Percentiles rank a stretch among this genome's conserved stretches.
phyloP scores from a whole-genome alignment of 1,139 yeast species.

The Candida sp. region DNA sequence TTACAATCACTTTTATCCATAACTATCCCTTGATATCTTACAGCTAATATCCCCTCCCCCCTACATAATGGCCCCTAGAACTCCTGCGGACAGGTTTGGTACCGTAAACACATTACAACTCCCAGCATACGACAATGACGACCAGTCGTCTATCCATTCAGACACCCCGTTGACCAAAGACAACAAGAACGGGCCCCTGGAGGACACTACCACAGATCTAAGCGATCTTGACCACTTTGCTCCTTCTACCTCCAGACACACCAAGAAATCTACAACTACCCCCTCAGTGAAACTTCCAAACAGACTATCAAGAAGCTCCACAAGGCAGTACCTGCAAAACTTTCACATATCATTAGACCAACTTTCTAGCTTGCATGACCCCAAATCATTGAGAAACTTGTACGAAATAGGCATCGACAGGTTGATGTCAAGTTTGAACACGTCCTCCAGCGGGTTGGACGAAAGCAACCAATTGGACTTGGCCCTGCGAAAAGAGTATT shows the following conservation, averaged over 20 bases:
- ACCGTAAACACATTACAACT: constrained; percentile 10
- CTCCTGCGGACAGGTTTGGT: constrained; percentile 13
- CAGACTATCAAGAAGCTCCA: constrained; percentile 8
- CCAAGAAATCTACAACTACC: constrained; percentile 2
- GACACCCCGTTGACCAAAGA: constrained; percentile 16
- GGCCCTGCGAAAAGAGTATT: constrained; percentile 44
- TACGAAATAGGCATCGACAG: constrained; percentile 40
- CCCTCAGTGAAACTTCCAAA: constrained; percentile 9
- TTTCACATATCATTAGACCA: constrained; percentile 25
- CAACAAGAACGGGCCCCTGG: constrained; percentile 12
- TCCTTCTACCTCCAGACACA: neutral
- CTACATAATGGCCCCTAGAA: constrained; percentile 13
- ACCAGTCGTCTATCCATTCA: constrained; percentile 15
- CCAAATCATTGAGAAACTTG: constrained; percentile 49
- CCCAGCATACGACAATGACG: constrained; percentile 13
- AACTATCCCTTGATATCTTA: no score
- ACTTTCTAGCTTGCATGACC: constrained; percentile 53
- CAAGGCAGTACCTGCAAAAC: constrained; percentile 2
- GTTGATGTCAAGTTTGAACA: constrained; percentile 32
- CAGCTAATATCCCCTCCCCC: neutral
- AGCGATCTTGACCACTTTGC: neutral
- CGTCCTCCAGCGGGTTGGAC: constrained; percentile 53
- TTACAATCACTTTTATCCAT: no score
- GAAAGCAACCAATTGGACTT: constrained; percentile 29
- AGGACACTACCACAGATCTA: neutral